Base-by-base conservation (phyloP, 2,329 filamentous ascomycete genomes). In the Neofusicoccum parvum region DNA sequence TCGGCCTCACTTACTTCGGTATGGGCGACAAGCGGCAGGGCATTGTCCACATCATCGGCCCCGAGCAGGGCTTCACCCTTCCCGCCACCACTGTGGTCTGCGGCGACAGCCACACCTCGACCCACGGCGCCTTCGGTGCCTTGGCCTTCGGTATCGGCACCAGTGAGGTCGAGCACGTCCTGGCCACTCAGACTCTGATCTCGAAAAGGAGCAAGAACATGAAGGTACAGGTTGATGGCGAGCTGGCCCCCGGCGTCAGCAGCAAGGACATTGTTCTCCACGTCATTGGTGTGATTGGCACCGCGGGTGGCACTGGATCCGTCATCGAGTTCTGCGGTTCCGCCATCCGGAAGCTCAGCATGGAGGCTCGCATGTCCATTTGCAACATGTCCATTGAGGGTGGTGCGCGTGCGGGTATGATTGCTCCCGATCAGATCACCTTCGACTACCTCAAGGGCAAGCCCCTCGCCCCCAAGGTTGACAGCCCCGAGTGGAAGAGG, bases 311-410 rank as follows among this genome's bases (percentile, higher is more conserved):
- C 72, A 98, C 90, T 65, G 94, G 94, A 68, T 90, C 91, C 62
- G 95, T 98, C 70, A 97, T 99, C 73, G 95, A 99, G 82, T 99
- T 94, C 83, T 97, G 93, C 76, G 95, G 95, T 67, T 97, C 94
- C 60, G 92, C 95, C 68, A 97, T 99, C 76, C 89, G 92, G 71
- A 82, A 81, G 68, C 84, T 98, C 72, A 96, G 92, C 80, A 97
- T 99, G 87, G 95, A 98, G 80, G 95, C 94, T 49, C 89, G 95
- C 71, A 98, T 99, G 95, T 97, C 94, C 69, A 96, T 99, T 78
- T 98, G 95, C 84, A 99, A 99, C 83, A 98, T 98, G 95, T 93
- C 94, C 14, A 97, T 98, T 72, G 95, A 99, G 83, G 95, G 86
- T 71, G 95, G 95, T 80, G 95, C 95, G 54, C 87, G 95, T 81